Evolutionary conservation across 2,329 filamentous ascomycete genomes (phyloP).

Genomic region (Fusarium chlamydosporum): DNA sequence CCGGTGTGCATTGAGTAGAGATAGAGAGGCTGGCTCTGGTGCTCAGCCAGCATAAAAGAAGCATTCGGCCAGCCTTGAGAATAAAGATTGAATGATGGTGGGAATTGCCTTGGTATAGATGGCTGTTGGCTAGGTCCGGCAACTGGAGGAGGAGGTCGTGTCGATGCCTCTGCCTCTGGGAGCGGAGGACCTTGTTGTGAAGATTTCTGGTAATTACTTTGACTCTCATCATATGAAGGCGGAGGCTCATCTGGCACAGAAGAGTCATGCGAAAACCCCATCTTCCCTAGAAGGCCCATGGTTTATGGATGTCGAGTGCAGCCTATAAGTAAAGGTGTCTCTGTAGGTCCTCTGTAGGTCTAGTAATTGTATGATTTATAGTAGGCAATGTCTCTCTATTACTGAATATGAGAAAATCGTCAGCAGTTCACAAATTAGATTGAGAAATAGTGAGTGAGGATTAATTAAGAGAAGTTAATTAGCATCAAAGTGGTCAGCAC

Average conservation of each 20-base stretch:
- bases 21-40: constrained; percentile 43
- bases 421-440: background rate
- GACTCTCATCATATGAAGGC: constrained; percentile 31
- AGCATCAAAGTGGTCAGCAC: background rate
- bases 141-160: background rate
- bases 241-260: constrained; percentile 24
- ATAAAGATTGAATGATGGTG: constrained; percentile 46
- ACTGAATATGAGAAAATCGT: background rate
- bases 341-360: background rate
- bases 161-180: background rate
- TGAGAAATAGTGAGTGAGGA: background rate
- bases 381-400: background rate
- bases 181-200: constrained; percentile 4
- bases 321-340: background rate
- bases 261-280: background rate
- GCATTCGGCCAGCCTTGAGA: constrained; percentile 7
- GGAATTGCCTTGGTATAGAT: constrained; percentile 37
- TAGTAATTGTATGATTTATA: background rate
- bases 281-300: constrained; percentile 16
- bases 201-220: constrained; percentile 8
- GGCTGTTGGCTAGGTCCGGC: constrained; percentile 14
- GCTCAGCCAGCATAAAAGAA: constrained; percentile 38
- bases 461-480: background rate
- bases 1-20: constrained; percentile 34
- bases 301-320: background rate